A percentile compares a stretch with the other conserved stretches of the same genome.
phyloP scores from a whole-genome alignment of 371 early-diverging fungal species.

The Mucor plumbeus region DNA sequence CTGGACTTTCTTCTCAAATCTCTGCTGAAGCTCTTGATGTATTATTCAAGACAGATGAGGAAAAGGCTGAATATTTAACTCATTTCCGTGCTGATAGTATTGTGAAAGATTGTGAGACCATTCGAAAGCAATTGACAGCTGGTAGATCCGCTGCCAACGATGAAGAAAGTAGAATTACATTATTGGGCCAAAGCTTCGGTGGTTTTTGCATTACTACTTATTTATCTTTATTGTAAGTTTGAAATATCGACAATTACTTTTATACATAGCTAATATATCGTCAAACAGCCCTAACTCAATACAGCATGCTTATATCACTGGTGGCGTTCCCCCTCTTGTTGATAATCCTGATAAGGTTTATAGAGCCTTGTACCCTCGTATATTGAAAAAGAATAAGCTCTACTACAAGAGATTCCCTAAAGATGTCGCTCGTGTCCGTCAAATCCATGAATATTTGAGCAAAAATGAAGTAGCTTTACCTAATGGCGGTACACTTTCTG shows the following conservation, averaged over 20 bases:
- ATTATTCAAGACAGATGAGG: constrained; percentile 48
- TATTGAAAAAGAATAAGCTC: constrained; percentile 62
- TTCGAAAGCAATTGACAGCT: constrained; percentile 60
- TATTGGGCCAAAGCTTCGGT: constrained; percentile 78
- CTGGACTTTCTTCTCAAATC: constrained; percentile 70
- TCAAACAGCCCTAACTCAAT: constrained; percentile 63
- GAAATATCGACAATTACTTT: neutral
- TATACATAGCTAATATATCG: neutral
- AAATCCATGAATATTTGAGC: constrained; percentile 61
- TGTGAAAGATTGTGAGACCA: constrained; percentile 72
- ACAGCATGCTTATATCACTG: constrained; percentile 71
- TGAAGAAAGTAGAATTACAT: constrained; percentile 39
- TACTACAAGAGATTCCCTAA: constrained; percentile 70
- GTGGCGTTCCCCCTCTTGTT: constrained; percentile 75
- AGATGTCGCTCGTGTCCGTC: constrained; percentile 67
- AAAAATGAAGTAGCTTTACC: constrained; percentile 55
- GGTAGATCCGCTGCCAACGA: constrained; percentile 21
- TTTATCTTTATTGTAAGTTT: constrained; percentile 69
- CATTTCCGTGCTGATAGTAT: constrained; percentile 79
- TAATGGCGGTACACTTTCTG: constrained; percentile 70
- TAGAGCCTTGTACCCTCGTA: constrained; percentile 64
- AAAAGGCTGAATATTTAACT: constrained; percentile 65
- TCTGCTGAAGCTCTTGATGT: constrained; percentile 57
- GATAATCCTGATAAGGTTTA: constrained; percentile 70
- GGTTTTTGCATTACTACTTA: constrained; percentile 78